phyloP scores from a whole-genome alignment of 768 basidiomycete genomes.

The Russula sp. region DNA sequence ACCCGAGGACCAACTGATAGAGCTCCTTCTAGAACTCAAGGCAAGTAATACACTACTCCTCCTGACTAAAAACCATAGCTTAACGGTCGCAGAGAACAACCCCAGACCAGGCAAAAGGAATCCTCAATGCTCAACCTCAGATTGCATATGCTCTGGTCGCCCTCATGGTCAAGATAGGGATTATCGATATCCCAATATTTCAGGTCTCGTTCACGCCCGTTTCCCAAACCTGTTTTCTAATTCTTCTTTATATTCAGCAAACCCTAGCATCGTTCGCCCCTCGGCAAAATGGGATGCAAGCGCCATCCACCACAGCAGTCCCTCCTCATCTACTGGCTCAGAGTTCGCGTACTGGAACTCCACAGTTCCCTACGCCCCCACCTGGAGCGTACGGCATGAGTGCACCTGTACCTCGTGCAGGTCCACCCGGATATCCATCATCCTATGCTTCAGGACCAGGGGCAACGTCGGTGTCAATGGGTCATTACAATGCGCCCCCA shows the following conservation, averaged over 20 bases:
- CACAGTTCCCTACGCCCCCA: conserved; percentile 21
- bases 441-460: conserved; percentile 13
- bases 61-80: neutral
- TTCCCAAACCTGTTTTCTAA: neutral
- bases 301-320: conserved; percentile 33
- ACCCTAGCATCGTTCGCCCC: conserved; percentile 54
- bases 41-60: conserved; percentile 34
- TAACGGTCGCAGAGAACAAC: conserved; percentile 59
- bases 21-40: conserved; percentile 74
- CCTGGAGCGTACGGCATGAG: conserved; percentile 10
- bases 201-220: conserved; percentile 46
- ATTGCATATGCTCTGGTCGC: conserved; percentile 75
- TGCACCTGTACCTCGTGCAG: conserved; percentile 11
- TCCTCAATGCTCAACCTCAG: conserved; percentile 69
- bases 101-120: conserved; percentile 61
- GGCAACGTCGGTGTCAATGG: neutral
- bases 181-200: conserved; percentile 70
- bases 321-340: conserved; percentile 36
- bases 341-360: conserved; percentile 33
- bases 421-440: conserved; percentile 21
- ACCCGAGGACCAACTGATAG: conserved; percentile 65
- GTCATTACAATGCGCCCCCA: conserved; percentile 18
- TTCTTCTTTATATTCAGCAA: conserved; percentile 46
- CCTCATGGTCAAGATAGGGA: conserved; percentile 75
- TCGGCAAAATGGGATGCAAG: conserved; percentile 26